phyloP scores from a whole-genome alignment of 2,329 filamentous ascomycete genomes.

The Teratosphaeria nubilosa region DNA sequence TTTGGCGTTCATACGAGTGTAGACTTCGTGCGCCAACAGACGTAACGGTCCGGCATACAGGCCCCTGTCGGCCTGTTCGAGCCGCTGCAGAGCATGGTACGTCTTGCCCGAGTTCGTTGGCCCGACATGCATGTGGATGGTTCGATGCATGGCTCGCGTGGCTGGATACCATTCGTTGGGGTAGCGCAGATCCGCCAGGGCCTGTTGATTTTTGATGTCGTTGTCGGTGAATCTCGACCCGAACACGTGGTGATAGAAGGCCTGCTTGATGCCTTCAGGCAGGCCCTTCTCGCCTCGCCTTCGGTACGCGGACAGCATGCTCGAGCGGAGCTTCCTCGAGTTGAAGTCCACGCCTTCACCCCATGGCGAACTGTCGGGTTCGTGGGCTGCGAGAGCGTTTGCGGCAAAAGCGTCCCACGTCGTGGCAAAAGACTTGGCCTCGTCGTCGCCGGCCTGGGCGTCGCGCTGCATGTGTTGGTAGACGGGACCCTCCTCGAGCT shows the following conservation, averaged over 20 bases:
- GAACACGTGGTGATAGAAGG: slow-evolving; percentile 57
- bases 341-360: neutral
- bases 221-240: slow-evolving; percentile 47
- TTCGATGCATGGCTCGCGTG: slow-evolving; percentile 69
- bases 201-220: slow-evolving; percentile 49
- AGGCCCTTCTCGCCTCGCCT: slow-evolving; percentile 15
- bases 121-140: slow-evolving; percentile 84
- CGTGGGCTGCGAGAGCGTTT: neutral
- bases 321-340: slow-evolving; percentile 5
- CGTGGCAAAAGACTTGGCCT: slow-evolving; percentile 12
- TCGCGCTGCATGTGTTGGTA: slow-evolving; percentile 20
- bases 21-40: slow-evolving; percentile 89
- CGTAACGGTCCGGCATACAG: slow-evolving; percentile 87
- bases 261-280: slow-evolving; percentile 44
- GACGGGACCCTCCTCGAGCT: slow-evolving; percentile 23
- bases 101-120: slow-evolving; percentile 98
- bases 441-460: slow-evolving; percentile 6
- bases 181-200: slow-evolving; percentile 72
- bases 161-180: slow-evolving; percentile 88
- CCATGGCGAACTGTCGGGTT: neutral
- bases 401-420: slow-evolving; percentile 17
- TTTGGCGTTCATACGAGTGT: slow-evolving; percentile 69
- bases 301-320: slow-evolving; percentile 8
- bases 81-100: slow-evolving; percentile 77
- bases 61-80: slow-evolving; percentile 65